Evolutionary conservation across 1,139 yeast genomes (phyloP).

Genomic region (Nematodospora anomalae): DNA sequence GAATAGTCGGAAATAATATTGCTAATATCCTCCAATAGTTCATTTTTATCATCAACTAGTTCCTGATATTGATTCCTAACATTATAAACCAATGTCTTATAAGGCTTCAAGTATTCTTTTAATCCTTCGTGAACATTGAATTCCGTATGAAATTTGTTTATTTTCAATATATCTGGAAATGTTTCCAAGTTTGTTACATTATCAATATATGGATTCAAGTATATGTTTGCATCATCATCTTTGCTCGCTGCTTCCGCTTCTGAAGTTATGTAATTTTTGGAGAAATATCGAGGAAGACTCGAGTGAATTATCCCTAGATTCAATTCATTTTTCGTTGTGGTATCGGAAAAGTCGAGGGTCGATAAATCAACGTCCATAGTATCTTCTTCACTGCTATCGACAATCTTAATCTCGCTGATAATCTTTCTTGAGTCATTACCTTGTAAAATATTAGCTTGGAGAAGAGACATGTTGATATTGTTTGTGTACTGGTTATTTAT

Average conservation of each 20-base stretch:
- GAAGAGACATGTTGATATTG: conserved; percentile 29
- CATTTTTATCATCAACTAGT: conserved; percentile 67
- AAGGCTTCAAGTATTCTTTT: conserved; percentile 45
- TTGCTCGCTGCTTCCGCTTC: no score
- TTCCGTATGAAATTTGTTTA: conserved; percentile 24
- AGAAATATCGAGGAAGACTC: conserved; percentile 17
- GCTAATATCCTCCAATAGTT: conserved; percentile 57
- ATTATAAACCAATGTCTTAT: conserved; percentile 46
- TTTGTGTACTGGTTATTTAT: conserved; percentile 26
- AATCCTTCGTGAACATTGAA: conserved; percentile 49
- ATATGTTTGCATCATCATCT: conserved; percentile 18
- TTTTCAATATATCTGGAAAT: conserved; percentile 27
- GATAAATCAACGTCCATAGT: conserved; percentile 18
- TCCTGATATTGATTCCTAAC: conserved; percentile 27
- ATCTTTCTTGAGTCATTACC: conserved; percentile 33
- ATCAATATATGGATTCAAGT: conserved; percentile 19
- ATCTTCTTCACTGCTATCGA: conserved; percentile 9
- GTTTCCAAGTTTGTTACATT: conserved; percentile 33
- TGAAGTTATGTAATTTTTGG: conserved; percentile 16
- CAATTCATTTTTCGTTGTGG: conserved; percentile 3
- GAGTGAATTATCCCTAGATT: conserved; percentile 14
- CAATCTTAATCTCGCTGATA: conserved; percentile 32
- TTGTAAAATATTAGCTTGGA: conserved; percentile 32
- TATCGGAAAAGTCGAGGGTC: conserved; percentile 10
- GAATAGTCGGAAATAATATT: conserved; percentile 53